These are phyloP conservation scores for Whalleya microplaca DNA, from an alignment of 2,329 filamentous ascomycete species.

Conservation along the genomic window DNA sequence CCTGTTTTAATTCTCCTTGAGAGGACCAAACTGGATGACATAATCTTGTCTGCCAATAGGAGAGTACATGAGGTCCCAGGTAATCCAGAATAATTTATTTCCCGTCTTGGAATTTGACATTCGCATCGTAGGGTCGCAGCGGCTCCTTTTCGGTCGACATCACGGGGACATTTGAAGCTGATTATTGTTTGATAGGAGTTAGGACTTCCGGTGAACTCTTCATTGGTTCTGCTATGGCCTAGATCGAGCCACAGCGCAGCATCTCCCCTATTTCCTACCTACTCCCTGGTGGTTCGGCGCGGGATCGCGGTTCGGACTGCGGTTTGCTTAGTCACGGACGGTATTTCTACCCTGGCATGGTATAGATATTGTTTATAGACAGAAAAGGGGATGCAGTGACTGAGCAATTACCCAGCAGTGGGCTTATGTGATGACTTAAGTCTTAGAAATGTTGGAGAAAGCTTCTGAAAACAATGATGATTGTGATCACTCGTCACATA, in stretches of 20 bases:
- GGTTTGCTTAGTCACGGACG: not conserved
- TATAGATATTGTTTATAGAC: not conserved
- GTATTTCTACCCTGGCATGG: not conserved
- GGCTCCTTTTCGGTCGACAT: conserved; percentile 1
- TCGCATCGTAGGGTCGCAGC: not conserved
- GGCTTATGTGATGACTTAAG: not conserved
- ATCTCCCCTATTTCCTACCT: not conserved
- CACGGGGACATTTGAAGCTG: not conserved
- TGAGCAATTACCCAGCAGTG: not conserved
- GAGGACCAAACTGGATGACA: not conserved
- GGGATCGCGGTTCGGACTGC: not conserved
- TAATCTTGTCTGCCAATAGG: not conserved
- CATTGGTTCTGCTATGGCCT: not conserved
- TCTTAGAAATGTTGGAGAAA: not conserved
- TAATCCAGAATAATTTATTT: not conserved
- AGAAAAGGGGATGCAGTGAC: not conserved
- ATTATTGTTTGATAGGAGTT: not conserved
- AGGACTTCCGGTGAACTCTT: not conserved
- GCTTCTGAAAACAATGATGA: not conserved
- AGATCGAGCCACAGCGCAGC: not conserved
- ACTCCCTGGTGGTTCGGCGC: not conserved
- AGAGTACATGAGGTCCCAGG: not conserved
- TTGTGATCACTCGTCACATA: not conserved
- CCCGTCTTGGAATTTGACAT: not conserved
- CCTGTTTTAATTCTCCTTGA: not conserved